phyloP scores from a whole-genome alignment of 306 rosid genomes.

The Pyrus pyrifolia region DNA sequence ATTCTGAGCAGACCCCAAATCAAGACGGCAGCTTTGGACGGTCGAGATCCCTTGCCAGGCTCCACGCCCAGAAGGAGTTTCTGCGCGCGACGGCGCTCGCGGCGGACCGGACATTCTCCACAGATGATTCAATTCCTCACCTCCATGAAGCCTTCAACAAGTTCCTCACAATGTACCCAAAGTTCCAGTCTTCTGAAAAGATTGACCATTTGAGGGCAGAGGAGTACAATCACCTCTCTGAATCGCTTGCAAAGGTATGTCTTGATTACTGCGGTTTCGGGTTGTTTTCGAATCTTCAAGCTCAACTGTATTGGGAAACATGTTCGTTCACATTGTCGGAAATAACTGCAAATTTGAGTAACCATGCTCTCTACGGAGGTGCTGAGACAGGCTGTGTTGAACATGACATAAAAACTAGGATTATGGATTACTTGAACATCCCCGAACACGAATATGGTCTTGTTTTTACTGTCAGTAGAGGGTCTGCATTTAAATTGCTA shows the following conservation, averaged over 20 bases:
- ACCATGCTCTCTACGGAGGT: slow-evolving; percentile 91
- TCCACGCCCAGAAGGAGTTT: slow-evolving; percentile 87
- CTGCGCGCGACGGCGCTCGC: slow-evolving; percentile 83
- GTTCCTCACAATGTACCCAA: slow-evolving; percentile 96
- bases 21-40: slow-evolving; percentile 70
- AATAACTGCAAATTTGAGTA: slow-evolving; percentile 90
- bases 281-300: slow-evolving; percentile 76
- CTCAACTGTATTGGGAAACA: slow-evolving; percentile 81
- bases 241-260: slow-evolving; percentile 71
- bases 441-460: slow-evolving; percentile 94
- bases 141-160: slow-evolving; percentile 66
- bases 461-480: slow-evolving; percentile 96
- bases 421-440: slow-evolving; percentile 87
- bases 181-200: slow-evolving; percentile 67
- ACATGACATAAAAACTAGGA: slow-evolving; percentile 72
- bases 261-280: slow-evolving; percentile 98
- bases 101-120: slow-evolving; percentile 57
- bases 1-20: slow-evolving; percentile 44
- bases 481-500: slow-evolving; percentile 85
- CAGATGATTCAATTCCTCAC: slow-evolving; percentile 63
- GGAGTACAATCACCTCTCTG: slow-evolving; percentile 68
- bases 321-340: slow-evolving; percentile 84
- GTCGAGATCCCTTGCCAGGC: slow-evolving; percentile 88
- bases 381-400: slow-evolving; percentile 83
- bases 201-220: slow-evolving; percentile 83